These are phyloP conservation scores for Fallopia convolvulus DNA, from an alignment of 148 eudicot genomes.

Conservation along the genomic window DNA sequence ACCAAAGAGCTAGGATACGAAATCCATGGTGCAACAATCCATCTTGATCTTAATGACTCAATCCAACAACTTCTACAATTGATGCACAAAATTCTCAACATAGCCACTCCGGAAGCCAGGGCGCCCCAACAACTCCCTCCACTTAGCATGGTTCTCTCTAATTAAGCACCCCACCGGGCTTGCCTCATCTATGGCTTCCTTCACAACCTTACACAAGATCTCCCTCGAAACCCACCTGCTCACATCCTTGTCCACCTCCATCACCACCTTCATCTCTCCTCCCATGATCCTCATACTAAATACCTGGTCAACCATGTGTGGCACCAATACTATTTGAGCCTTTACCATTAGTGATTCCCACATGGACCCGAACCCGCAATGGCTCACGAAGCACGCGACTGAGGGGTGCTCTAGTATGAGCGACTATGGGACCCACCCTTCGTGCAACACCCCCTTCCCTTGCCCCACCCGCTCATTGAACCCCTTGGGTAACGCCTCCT, in stretches of 20 bases:
- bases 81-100: conserved; percentile 26
- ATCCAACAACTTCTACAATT: conserved; percentile 25
- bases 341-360: conserved; percentile 33
- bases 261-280: conserved; percentile 30
- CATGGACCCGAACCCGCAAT: no score
- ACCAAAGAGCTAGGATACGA: no score
- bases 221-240: conserved; percentile 54
- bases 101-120: conserved; percentile 29
- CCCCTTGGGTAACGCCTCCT: conserved; percentile 60
- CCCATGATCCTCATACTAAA: no score
- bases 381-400: conserved; percentile 25
- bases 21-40: no score
- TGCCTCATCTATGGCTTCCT: conserved; percentile 34
- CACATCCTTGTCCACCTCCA: conserved; percentile 56
- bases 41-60: no score
- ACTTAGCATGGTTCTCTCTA: conserved; percentile 25
- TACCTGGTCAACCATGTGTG: no score
- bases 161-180: conserved; percentile 20
- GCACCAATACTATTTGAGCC: conserved; percentile 35
- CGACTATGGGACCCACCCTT: conserved; percentile 53
- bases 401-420: conserved; percentile 19
- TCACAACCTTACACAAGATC: conserved; percentile 35
- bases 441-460: conserved; percentile 38
- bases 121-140: conserved; percentile 22
- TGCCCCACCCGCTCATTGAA: conserved; percentile 35